Conservation (phyloP, 1,284 basidiomycete genomes). For the Puccinia novopanici region DNA sequence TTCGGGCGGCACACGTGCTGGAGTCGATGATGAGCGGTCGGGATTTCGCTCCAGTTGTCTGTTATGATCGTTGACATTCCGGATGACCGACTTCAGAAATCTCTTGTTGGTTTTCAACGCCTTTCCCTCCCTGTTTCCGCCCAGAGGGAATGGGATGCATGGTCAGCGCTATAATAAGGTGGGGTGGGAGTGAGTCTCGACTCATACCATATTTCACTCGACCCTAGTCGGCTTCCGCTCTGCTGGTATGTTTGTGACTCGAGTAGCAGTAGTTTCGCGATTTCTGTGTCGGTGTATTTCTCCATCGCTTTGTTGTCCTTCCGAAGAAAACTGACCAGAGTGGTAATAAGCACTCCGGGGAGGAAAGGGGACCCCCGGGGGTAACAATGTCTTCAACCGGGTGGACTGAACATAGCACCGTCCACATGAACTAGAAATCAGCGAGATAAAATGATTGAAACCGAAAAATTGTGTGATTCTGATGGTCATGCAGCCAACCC, state of each 20-base stretch:
- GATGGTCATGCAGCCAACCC: no score
- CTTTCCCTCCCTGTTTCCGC: neutral
- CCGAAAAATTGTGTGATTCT: no score
- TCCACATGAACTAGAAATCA: no score
- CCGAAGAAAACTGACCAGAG: no score
- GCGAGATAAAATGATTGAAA: no score
- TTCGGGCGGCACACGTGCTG: neutral
- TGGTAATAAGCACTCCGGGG: no score
- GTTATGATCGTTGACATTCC: conserved; percentile 56
- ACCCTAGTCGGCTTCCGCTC: neutral
- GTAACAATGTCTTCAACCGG: no score
- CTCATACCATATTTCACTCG: no score
- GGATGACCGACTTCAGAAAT: conserved; percentile 54
- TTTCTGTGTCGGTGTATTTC: conserved; percentile 18
- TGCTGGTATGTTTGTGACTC: conserved; percentile 12
- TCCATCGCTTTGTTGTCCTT: no score
- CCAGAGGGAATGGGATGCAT: neutral
- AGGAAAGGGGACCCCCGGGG: no score
- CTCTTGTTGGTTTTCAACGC: conserved; percentile 54
- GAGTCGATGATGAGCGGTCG: conserved; percentile 19
- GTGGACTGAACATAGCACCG: no score
- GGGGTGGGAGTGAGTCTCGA: neutral
- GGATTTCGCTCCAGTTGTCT: conserved; percentile 51
- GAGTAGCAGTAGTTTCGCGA: conserved; percentile 20
- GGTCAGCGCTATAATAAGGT: neutral